These are phyloP conservation scores for Mycogone perniciosa DNA, from an alignment of 2,329 filamentous ascomycete genomes.

Conservation along the genomic window DNA sequence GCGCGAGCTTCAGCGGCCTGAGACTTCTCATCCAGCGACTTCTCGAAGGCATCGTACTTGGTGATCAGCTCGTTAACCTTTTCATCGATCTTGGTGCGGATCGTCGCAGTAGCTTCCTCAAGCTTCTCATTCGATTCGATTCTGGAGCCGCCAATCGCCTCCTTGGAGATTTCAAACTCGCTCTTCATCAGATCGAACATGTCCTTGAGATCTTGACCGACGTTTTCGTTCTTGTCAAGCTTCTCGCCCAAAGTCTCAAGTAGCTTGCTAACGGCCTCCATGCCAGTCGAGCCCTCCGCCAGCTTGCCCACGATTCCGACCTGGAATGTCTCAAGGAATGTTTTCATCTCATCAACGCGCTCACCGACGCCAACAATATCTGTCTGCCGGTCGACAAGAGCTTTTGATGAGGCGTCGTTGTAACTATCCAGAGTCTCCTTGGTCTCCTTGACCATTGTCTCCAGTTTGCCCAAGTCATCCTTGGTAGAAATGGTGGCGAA, in stretches of 20 bases:
- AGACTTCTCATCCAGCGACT: constrained; percentile 65
- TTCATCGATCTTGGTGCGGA: constrained; percentile 54
- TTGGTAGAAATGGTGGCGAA: constrained; percentile 66
- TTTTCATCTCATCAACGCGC: constrained; percentile 72
- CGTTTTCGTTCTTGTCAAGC: constrained; percentile 49
- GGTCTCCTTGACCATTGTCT: constrained; percentile 63
- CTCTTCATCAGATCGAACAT: constrained; percentile 69
- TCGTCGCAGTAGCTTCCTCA: constrained; percentile 47
- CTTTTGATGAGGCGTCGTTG: constrained; percentile 67
- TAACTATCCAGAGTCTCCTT: constrained; percentile 62
- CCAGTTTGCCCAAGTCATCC: constrained; percentile 61
- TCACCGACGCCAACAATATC: constrained; percentile 76
- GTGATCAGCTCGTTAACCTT: constrained; percentile 69
- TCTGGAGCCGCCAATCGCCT: constrained; percentile 71
- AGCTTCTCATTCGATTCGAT: constrained; percentile 79
- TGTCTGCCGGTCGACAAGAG: constrained; percentile 75
- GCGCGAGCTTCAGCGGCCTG: constrained; percentile 69
- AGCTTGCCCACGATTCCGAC: constrained; percentile 70
- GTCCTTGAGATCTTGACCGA: constrained; percentile 60
- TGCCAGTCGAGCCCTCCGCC: constrained; percentile 63
- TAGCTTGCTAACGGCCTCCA: constrained; percentile 67
- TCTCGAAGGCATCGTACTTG: constrained; percentile 84
- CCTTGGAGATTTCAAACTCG: constrained; percentile 83
- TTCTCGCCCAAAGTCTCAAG: constrained; percentile 61
- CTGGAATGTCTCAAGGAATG: constrained; percentile 70